Percentiles rank a stretch among this genome's conserved stretches.
Evolutionary conservation across 495 filamentous ascomycete species (phyloP).

Genomic region (Stereocaulon alpinum): DNA sequence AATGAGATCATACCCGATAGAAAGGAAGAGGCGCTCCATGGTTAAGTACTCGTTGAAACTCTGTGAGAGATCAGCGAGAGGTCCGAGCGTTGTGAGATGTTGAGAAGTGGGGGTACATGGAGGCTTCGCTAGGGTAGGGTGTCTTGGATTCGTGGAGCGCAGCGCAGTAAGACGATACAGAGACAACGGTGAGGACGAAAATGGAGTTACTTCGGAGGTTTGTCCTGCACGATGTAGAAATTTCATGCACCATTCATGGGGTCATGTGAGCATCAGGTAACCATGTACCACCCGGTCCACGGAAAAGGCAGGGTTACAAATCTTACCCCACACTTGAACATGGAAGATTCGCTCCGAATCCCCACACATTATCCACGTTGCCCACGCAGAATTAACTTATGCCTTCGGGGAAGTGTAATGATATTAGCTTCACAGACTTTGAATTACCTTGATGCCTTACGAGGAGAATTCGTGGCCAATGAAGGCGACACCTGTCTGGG

Average conservation of each 20-base stretch:
- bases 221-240: slow-evolving; percentile 5
- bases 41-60: slow-evolving; percentile 2
- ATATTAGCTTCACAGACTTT: not conserved
- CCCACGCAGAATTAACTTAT: not conserved
- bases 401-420: not conserved
- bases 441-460: not conserved
- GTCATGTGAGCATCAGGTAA: slow-evolving; percentile 4
- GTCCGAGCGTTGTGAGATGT: slow-evolving; percentile 5
- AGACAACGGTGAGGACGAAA: not conserved
- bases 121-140: not conserved
- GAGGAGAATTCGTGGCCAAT: slow-evolving; percentile 1
- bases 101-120: slow-evolving; percentile 5
- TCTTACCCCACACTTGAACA: slow-evolving; percentile 8
- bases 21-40: slow-evolving; percentile 9
- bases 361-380: not conserved
- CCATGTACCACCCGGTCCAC: not conserved
- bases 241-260: not conserved
- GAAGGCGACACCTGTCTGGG: not conserved
- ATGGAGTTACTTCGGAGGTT: slow-evolving; percentile 1
- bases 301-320: slow-evolving; percentile 5
- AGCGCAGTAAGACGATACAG: slow-evolving; percentile 9
- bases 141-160: slow-evolving; percentile 2
- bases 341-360: not conserved
- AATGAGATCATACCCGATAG: not conserved
- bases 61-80: slow-evolving; percentile 6